Percentiles rank a stretch among this genome's conserved stretches.
phyloP scores from a whole-genome alignment of 2,329 filamentous ascomycete genomes.

The Ascochyta viciae-villosae region DNA sequence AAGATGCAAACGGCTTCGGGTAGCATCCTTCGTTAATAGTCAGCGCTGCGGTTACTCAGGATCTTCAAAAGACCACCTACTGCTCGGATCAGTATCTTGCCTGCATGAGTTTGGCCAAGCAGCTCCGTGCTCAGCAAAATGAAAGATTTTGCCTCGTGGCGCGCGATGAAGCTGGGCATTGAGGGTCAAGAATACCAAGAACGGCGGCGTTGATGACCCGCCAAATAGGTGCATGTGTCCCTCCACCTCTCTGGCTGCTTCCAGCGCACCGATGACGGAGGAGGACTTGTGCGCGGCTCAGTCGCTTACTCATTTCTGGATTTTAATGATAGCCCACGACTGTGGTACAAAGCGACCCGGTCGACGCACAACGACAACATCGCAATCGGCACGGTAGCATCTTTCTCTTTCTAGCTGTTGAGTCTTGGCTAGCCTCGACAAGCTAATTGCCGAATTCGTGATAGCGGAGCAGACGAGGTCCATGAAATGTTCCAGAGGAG shows the following conservation, averaged over 20 bases:
- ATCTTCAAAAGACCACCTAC: neutral
- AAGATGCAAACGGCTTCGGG: neutral
- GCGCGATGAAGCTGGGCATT: constrained; percentile 2
- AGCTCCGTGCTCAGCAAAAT: neutral
- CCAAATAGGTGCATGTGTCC: neutral
- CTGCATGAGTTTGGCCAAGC: neutral
- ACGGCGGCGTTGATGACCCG: neutral
- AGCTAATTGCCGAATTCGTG: neutral
- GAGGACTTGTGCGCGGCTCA: neutral
- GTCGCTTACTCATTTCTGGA: neutral
- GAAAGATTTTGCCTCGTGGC: constrained; percentile 1
- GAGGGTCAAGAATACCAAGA: constrained; percentile 12
- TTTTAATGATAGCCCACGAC: neutral
- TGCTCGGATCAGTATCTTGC: neutral
- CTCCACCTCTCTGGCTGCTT: neutral
- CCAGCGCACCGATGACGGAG: constrained; percentile 2
- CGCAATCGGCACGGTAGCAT: neutral
- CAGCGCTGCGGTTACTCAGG: neutral
- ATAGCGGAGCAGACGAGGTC: neutral
- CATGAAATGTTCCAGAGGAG: neutral
- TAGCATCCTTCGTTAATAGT: neutral
- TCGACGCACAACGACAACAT: neutral
- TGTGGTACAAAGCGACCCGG: neutral
- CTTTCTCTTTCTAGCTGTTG: neutral
- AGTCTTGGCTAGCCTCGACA: neutral